Base-by-base conservation (phyloP, 1,284 basidiomycete species). In the Amylostereum areolatum region DNA sequence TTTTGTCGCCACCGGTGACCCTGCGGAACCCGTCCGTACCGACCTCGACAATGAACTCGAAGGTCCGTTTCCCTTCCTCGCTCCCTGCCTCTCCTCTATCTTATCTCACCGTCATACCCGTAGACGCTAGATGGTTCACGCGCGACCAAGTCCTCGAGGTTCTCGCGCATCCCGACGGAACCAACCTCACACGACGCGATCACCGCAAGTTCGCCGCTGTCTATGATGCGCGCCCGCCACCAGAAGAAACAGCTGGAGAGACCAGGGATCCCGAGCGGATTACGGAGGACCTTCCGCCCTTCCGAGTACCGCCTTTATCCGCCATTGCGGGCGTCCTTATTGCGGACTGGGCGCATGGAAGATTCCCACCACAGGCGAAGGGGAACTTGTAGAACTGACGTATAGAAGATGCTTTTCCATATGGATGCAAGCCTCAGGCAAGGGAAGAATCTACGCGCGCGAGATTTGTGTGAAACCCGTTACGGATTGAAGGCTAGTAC, bases 31-130 rank as follows among this genome's bases (percentile, higher is more conserved):
- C 2, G 86, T 98, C 56, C 80, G 92, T 9, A 74, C 80, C 9
- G 95, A 98, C 66, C 77, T 99, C 11, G 96, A 98, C 63, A 96
- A 97, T 59, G 96, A 99, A 71, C 80, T 99, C n/a, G 85, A 89
- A 63, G 89, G 91, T 88, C 56, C 46, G 78, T 66, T 32, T 25
- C 25, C 51, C 25, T 49, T 28, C 5, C 40, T 39, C 24, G 37
- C 28, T 37, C 51, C 34, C 31, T 41, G 5, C 49, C 25, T n/a
- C 43, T 12, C 31, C 32, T 29, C 9, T 24, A 11, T 48, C 43
- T 18, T 18, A 18, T 18, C 18, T 18, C 18, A 18, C 18, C 18
- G 49, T 35, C 36, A 25, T 43, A 9, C 56, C 41, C 12, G 24
- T 44, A 92, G 93, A 97, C 61, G 94, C 92, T 0, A 78, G 80